Conservation (phyloP, 805 yeast genomes). For the Hanseniaspora guilliermondii region DNA sequence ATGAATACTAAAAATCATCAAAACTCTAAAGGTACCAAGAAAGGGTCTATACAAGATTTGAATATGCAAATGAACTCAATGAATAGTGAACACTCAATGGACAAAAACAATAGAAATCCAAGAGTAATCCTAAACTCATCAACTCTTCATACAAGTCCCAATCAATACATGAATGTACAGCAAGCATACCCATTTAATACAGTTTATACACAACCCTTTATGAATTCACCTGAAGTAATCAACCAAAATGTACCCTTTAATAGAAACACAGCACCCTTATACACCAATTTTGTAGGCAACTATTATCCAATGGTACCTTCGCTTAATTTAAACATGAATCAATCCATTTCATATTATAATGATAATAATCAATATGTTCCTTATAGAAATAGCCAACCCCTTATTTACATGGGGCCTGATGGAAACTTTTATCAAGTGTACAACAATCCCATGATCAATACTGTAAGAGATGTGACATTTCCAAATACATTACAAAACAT, state of each 20-base stretch:
- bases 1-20: no score
- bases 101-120: no score
- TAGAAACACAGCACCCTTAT: background rate
- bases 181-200: background rate
- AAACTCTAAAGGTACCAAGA: no score
- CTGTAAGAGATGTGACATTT: background rate
- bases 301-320: background rate
- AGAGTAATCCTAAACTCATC: no score
- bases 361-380: background rate
- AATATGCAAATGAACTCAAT: no score
- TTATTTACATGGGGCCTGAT: background rate
- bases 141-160: no score
- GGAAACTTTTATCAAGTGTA: background rate
- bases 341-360: background rate
- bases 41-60: no score
- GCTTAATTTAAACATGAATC: background rate
- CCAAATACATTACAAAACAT: background rate
- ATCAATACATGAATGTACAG: no score
- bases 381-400: background rate
- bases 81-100: no score
- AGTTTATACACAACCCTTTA: background rate
- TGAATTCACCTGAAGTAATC: background rate
- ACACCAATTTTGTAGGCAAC: background rate
- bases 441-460: background rate
- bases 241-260: background rate